Evolutionary conservation across 2,329 filamentous ascomycete species (phyloP), one percentile per base, ranked within the genome.

Genomic region (Colletotrichum tanaceti): DNA sequence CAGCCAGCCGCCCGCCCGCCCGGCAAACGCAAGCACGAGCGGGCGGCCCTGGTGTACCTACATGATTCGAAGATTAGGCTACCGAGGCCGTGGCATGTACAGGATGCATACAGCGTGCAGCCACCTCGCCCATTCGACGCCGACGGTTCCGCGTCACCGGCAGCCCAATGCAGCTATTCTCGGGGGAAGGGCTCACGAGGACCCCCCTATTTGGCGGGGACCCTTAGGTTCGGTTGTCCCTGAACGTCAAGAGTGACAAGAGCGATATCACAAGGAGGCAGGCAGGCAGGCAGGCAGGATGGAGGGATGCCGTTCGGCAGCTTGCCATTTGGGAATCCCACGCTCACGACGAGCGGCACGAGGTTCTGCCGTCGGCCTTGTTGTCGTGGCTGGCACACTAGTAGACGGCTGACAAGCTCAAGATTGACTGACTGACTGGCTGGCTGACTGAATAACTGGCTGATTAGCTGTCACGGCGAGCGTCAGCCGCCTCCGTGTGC

Each of bases 1-100:
- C n/a, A n/a, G n/a, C n/a, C n/a, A n/a, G n/a, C n/a, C n/a, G n/a
- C 24, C 61, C 65, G 57, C 46, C 62, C 62, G 61, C 65, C 62
- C 50, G 57, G 49, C 49, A 35, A 14, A 68, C 49, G 65, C 61
- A 68, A 53, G 35, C 61, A 68, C 60, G 35, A 57, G 65, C 43
- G 41, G 65, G 38, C 62, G 49, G 55, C 49, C 35, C 49, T 57
- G 49, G 54, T 54, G 55, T 60, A 55, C 43, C 43, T 65, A n/a
- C 54, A 65, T 65, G 55, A 59, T 65, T 68, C 61, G 61, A 50
- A 44, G 54, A 49, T 68, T 44, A 43, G 38, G 58, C 46, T 68
- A 59, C 61, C 61, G 59, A 54, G 43, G 55, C 61, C 18, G 61
- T 39, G 63, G 63, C 65, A 68, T 57, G 49, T 65, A 43, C 28